A percentile compares a stretch with the other conserved stretches of the same genome.
These are phyloP conservation scores for Lasiosphaeria hispida DNA, from an alignment of 495 filamentous ascomycete species.

Conservation along the genomic window DNA sequence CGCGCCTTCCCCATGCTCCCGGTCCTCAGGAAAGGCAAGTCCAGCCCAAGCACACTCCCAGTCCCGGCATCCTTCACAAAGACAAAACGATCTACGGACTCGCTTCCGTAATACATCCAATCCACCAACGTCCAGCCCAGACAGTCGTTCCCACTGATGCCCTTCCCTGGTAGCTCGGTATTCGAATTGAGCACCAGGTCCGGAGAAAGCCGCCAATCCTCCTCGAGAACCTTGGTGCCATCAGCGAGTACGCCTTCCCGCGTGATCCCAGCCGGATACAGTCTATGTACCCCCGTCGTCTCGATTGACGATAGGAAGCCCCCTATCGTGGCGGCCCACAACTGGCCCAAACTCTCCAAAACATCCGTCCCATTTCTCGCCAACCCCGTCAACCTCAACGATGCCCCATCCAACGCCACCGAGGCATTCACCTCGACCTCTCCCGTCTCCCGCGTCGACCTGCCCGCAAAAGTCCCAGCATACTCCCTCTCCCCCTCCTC, in stretches of 20 bases:
- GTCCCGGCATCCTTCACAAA: slow-evolving; percentile 35
- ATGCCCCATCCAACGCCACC: slow-evolving; percentile 22
- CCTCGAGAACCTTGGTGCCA: slow-evolving; percentile 6
- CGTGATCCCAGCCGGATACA: slow-evolving; percentile 34
- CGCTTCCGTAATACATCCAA: slow-evolving; percentile 29
- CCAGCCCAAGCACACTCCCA: slow-evolving; percentile 31
- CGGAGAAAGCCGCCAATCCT: slow-evolving; percentile 19
- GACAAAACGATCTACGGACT: slow-evolving; percentile 37
- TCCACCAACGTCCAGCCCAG: slow-evolving; percentile 36
- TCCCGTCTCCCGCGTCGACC: slow-evolving; percentile 10
- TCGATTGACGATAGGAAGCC: slow-evolving; percentile 9
- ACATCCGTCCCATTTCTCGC: slow-evolving; percentile 39
- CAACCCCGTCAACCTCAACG: slow-evolving; percentile 32
- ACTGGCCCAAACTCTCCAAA: slow-evolving; percentile 1
- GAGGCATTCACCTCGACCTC: slow-evolving; percentile 27
- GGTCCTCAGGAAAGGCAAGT: slow-evolving; percentile 32
- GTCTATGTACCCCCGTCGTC: slow-evolving; percentile 14
- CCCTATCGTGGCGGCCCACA: slow-evolving; percentile 8
- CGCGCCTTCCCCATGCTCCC: slow-evolving; percentile 8
- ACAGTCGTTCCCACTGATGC: slow-evolving; percentile 32
- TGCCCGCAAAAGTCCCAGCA: slow-evolving; percentile 25
- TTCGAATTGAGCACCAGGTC: slow-evolving; percentile 18
- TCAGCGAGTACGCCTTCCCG: not conserved
- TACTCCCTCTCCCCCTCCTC: slow-evolving; percentile 28
- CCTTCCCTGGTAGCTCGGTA: slow-evolving; percentile 12